Evolutionary conservation across 1,284 basidiomycete species (phyloP).

Genomic region (Tranzscheliella williamsii): DNA sequence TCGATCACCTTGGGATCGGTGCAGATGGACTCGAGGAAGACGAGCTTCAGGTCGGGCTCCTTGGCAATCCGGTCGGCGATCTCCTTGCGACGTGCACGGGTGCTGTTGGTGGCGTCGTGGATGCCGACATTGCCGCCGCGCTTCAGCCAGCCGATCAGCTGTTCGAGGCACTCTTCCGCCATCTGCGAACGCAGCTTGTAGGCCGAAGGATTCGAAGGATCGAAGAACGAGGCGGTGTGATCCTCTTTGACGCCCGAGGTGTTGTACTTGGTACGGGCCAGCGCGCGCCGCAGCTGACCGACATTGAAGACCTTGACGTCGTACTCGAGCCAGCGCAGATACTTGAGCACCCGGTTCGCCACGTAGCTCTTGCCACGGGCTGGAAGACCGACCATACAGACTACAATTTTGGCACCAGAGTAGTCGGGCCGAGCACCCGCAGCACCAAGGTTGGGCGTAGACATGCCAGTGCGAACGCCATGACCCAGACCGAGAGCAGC

Average conservation of each 20-base stretch:
- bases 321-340: conserved; percentile 84
- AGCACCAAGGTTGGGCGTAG: conserved; percentile 46
- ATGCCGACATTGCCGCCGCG: conserved; percentile 93
- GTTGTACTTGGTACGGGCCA: conserved; percentile 71
- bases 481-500: conserved; percentile 34
- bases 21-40: conserved; percentile 94
- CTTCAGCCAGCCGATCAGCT: conserved; percentile 92
- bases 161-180: conserved; percentile 89
- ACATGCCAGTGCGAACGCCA: conserved; percentile 27
- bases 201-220: conserved; percentile 79
- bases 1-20: conserved; percentile 92
- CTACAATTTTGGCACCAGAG: conserved; percentile 95
- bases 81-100: conserved; percentile 74
- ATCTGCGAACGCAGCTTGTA: conserved; percentile 78
- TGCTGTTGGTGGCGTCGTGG: conserved; percentile 96
- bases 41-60: conserved; percentile 85
- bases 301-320: conserved; percentile 99
- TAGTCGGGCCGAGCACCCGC: conserved; percentile 94
- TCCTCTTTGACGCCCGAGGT: conserved; percentile 81
- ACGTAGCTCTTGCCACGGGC: conserved; percentile 60
- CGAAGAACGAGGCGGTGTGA: conserved; percentile 90
- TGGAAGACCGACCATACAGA: conserved; percentile 79
- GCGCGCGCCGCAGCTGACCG: conserved; percentile 86
- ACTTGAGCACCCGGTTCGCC: conserved; percentile 60
- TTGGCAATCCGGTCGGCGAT: conserved; percentile 77